Evolutionary conservation across 306 rosid species (phyloP).

Genomic region (Castanopsis chinensis): DNA sequence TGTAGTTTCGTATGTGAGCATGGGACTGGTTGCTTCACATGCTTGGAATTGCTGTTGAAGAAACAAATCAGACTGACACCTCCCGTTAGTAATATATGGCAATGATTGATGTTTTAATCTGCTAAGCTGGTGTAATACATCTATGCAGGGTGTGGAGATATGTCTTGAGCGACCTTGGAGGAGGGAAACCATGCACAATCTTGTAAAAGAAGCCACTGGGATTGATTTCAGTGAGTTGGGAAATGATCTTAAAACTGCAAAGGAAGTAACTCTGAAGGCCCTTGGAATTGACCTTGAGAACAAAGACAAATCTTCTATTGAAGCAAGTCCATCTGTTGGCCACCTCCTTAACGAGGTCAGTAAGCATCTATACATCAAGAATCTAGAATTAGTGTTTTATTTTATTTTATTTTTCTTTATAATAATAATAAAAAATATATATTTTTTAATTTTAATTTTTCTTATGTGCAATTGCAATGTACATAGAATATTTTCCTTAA

Average conservation of each 20-base stretch:
- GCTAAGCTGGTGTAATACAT: conserved; percentile 27
- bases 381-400: not conserved
- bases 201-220: conserved; percentile 80
- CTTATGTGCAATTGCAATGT: not conserved
- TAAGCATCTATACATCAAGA: conserved; percentile 18
- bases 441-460: not conserved
- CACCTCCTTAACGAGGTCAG: conserved; percentile 83
- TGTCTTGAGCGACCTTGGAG: conserved; percentile 89
- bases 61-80: not conserved
- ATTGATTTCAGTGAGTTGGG: conserved; percentile 63
- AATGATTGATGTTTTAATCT: conserved; percentile 9
- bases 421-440: too few relatives aligned
- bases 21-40: conserved; percentile 14
- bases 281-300: conserved; percentile 57
- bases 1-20: conserved; percentile 4
- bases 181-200: conserved; percentile 96
- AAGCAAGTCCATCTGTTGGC: conserved; percentile 76
- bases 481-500: not conserved
- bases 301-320: conserved; percentile 68
- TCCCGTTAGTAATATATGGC: not conserved
- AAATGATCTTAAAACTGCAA: conserved; percentile 66
- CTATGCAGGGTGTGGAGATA: conserved; percentile 76
- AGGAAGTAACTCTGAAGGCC: conserved; percentile 55
- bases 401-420: too few relatives aligned
- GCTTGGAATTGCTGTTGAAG: conserved; percentile 17